Percentiles rank a stretch among this genome's conserved stretches.
These are phyloP conservation scores for Betula pendula DNA, from an alignment of 306 rosid genomes.

Conservation along the genomic window DNA sequence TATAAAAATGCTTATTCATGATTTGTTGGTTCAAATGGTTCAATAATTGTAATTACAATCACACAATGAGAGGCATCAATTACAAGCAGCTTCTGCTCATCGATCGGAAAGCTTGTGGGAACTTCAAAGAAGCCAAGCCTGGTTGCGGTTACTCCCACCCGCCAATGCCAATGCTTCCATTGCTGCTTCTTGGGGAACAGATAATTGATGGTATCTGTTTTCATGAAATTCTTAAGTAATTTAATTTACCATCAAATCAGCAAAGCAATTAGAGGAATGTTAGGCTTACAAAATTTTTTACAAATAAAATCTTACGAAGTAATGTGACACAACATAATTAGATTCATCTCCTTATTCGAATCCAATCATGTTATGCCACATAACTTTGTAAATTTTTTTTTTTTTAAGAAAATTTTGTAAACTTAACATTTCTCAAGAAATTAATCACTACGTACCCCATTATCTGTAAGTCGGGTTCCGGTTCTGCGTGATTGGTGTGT, in stretches of 20 bases:
- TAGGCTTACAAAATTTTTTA: no score
- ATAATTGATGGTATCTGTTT: background rate
- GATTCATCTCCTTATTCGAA: no score
- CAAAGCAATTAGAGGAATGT: no score
- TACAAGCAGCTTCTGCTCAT: background rate
- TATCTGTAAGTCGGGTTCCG: conserved; percentile 20
- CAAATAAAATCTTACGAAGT: no score
- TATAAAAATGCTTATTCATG: background rate
- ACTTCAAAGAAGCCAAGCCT: conserved; percentile 27
- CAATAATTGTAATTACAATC: background rate
- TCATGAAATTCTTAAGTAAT: background rate
- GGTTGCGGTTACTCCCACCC: conserved; percentile 8
- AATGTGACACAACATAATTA: no score
- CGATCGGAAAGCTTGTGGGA: background rate
- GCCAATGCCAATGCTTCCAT: background rate
- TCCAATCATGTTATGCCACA: no score
- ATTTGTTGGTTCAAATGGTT: background rate
- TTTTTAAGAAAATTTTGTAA: no score
- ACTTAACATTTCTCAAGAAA: no score
- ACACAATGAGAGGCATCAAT: background rate
- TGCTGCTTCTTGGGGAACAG: background rate
- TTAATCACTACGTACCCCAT: conserved; percentile 10
- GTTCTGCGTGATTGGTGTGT: conserved; percentile 19
- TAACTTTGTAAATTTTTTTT: no score
- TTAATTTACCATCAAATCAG: no score